Conservation (phyloP, 2,329 filamentous ascomycete genomes). For the Beauveria australis region DNA sequence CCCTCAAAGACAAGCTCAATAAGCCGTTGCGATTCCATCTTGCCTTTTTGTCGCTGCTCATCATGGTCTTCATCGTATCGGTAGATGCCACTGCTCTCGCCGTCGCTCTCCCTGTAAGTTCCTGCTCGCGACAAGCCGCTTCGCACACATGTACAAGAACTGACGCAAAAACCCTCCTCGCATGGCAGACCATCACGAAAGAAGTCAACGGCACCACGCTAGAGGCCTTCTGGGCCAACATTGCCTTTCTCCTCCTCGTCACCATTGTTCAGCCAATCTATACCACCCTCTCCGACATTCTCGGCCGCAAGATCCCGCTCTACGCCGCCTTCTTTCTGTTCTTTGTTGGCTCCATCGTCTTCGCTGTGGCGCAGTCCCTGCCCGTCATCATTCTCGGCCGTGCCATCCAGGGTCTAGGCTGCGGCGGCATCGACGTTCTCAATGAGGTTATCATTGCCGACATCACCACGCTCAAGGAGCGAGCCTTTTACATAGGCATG, state of each 20-base stretch:
- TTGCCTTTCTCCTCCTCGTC: constrained; percentile 58
- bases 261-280: constrained; percentile 48
- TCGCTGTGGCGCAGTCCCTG: constrained; percentile 24
- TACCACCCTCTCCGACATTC: constrained; percentile 25
- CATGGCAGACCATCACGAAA: constrained; percentile 31
- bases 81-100: not conserved
- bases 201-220: constrained; percentile 46
- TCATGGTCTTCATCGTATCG: not conserved
- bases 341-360: constrained; percentile 31
- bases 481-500: constrained; percentile 20
- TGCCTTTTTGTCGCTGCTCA: not conserved
- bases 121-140: not conserved
- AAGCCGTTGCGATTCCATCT: not conserved
- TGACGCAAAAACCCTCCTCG: not conserved
- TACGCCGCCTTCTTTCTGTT: constrained; percentile 25
- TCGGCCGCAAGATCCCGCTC: constrained; percentile 25
- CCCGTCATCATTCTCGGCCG: constrained; percentile 23
- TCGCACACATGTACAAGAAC: too few species aligned
- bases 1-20: not conserved
- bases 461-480: constrained; percentile 26
- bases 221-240: constrained; percentile 64
- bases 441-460: constrained; percentile 23
- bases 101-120: not conserved
- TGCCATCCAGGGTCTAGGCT: constrained; percentile 24
- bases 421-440: constrained; percentile 25